Evolutionary conservation across 2,329 filamentous ascomycete genomes (phyloP), one percentile per base, ranked within the genome.

Genomic region (Colletotrichum theobromicola): DNA sequence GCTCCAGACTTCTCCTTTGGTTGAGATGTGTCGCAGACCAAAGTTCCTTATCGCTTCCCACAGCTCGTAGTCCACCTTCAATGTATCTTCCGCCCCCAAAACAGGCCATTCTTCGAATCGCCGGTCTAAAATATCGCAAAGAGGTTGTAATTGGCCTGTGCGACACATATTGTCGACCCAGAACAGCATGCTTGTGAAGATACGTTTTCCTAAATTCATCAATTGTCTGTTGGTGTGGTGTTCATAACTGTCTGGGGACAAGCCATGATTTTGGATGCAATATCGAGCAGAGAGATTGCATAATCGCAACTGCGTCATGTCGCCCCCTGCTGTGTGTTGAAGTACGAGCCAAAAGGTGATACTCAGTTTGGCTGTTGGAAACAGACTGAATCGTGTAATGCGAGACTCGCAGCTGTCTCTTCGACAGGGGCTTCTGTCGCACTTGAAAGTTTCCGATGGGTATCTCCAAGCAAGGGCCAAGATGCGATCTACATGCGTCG

Each of bases 11-110:
- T 46, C 42, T 0, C 42, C 42, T 21, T 46, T 46, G 0, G 42
- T 21, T 7, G 42, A 46, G 10, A 46, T 0, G 0, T 0, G 42
- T 0, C 42, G n/a, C 42, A 46, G 0, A n/a, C 42, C 42, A 0
- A 46, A 46, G 42, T 46, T 46, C 10, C 10, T 46, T 4, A 46
- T 13, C 1, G n/a, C 42, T 2, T 7, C 10, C n/a, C 42, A 46
- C 1, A 21, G 4, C 42, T 46, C n/a, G 7, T 46, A 7, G 1
- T 46, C 21, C 1, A 46, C 42, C 21, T n/a, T 46, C 42, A 13
- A n/a, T 2, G 42, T 21, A n/a, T 46, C 5, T 46, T 46, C 5
- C 0, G 3, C 5, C 5, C 21, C n/a, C 1, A n/a, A 46, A 46
- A 4, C 0, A 21, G 42, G n/a, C 42, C 42, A 46, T 0, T 21